phyloP scores from a whole-genome alignment of 208 protist species.

The Acanthamoeba royreba region DNA sequence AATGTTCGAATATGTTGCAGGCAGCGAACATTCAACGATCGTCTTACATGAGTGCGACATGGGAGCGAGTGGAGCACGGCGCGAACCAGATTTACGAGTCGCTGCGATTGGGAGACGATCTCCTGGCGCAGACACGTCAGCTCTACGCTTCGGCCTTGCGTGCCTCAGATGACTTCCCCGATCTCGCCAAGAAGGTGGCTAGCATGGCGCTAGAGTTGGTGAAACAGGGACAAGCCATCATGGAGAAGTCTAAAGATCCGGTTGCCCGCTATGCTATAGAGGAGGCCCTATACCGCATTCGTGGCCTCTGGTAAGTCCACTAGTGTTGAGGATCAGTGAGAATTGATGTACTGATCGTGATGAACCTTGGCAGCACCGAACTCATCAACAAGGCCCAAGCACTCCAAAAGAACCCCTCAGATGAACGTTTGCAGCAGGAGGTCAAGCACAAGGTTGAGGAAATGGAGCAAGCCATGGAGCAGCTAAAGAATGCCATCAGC shows the following conservation, averaged over 20 bases:
- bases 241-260: not conserved
- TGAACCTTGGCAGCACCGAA: not conserved
- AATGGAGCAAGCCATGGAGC: not conserved
- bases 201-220: not conserved
- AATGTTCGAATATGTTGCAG: not conserved
- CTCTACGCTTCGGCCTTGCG: not conserved
- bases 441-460: not conserved
- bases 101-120: not conserved
- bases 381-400: not conserved
- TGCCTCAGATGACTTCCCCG: not conserved
- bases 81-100: conserved; percentile 27
- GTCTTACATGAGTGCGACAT: not conserved
- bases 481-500: not conserved
- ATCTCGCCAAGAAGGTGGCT: conserved; percentile 12
- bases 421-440: not conserved
- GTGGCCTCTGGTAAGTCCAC: not conserved
- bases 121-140: not conserved
- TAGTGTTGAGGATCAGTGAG: not conserved
- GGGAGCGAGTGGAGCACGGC: not conserved
- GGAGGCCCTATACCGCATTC: not conserved
- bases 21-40: not conserved
- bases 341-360: not conserved
- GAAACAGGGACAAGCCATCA: not conserved
- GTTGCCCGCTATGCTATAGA: not conserved
- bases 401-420: not conserved